A percentile compares a stretch with the other conserved stretches of the same genome.
These are phyloP conservation scores for Mentha longifolia DNA, from an alignment of 257 asterid genomes.

Conservation along the genomic window DNA sequence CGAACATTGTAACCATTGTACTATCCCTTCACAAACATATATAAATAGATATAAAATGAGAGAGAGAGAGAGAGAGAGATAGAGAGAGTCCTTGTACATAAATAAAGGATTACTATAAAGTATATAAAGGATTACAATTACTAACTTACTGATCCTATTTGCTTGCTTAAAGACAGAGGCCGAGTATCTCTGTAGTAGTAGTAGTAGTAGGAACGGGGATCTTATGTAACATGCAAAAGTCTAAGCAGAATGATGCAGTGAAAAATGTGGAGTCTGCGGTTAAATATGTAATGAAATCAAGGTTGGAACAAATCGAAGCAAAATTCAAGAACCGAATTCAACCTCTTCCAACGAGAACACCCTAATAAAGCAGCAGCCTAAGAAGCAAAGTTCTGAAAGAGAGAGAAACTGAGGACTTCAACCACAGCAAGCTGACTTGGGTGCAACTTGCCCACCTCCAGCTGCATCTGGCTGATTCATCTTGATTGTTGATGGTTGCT, in stretches of 20 bases:
- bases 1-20: no score
- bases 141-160: not conserved
- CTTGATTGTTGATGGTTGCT: conserved; percentile 71
- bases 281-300: conserved; percentile 17
- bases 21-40: no score
- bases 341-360: conserved; percentile 9
- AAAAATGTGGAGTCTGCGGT: conserved; percentile 2
- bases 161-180: not conserved
- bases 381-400: conserved; percentile 15
- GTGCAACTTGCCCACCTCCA: conserved; percentile 54
- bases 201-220: not conserved
- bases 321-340: conserved; percentile 25
- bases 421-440: conserved; percentile 83
- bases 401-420: conserved; percentile 25
- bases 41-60: no score
- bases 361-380: conserved; percentile 25
- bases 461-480: conserved; percentile 61
- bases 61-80: not conserved
- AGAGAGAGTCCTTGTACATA: not conserved
- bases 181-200: conserved; percentile 19
- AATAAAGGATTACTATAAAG: not conserved
- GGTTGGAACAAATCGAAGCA: conserved; percentile 26
- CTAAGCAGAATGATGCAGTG: conserved; percentile 22
- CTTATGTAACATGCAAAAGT: conserved; percentile 17
- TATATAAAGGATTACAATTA: not conserved